Evolutionary conservation across 805 yeast genomes (phyloP), one percentile per base, ranked within the genome.

Genomic region (Wickerhamomyces sydowiorum): DNA sequence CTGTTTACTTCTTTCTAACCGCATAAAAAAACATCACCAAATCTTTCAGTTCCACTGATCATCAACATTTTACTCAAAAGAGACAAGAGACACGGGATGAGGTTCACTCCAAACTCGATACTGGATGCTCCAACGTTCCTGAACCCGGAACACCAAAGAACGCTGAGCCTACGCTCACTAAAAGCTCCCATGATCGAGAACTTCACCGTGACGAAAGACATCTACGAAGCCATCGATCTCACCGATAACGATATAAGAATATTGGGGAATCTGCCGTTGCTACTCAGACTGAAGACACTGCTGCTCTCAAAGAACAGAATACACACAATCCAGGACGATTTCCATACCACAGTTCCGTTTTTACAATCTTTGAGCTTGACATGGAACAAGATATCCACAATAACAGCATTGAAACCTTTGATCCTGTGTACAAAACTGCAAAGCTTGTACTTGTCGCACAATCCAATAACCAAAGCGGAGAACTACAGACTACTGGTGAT

Each of bases 171-270:
- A 4, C 59, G 78, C 17, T 60, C 65, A 13, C 50, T 67, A 10
- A 61, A 66, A 30, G 60, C 75, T 4, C 63, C 77, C 0, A 52
- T 61, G 4, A 54, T 78, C 12, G 80, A 73, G 42, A 67, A 68
- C 40, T 51, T 76, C 2, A 69, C 69, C 1, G 62, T 59, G 3
- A 54, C 70, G 1, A 59, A 54, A 41, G 76, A 71, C 57, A 65
- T 54, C 32, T 41, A 47, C 27, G 81, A 72, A 45, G 76, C 72
- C 14, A 61, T 91, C 3, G 97, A 91, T 58, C 56, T 91, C 25
- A 77, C 91, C 1, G 81, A 83, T 54, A 91, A 91, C 61, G 82
- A 77, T 27, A 62, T 91, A n/a, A 61, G 70, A 1, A 69, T 67
- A 3, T 49, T 91, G 6, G 69, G 73, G 14, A 69, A 66, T 53